These are phyloP conservation scores for Melastoma malabathricum DNA, from an alignment of 345 rosid species.

Conservation along the genomic window DNA sequence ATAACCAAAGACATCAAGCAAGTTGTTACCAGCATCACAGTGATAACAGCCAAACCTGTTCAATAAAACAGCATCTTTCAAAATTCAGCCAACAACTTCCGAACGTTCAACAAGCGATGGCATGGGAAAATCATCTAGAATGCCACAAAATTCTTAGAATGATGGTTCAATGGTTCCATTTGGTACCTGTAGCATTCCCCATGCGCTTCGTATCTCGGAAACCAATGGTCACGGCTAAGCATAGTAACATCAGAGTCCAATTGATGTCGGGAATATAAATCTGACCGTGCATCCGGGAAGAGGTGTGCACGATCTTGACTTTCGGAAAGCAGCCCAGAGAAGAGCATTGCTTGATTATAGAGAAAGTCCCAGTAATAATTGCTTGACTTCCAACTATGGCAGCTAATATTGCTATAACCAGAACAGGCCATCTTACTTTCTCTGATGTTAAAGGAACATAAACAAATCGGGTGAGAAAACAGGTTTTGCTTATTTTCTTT, in stretches of 20 bases:
- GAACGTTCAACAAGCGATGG: no score
- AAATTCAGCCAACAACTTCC: no score
- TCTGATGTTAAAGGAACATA: slow-evolving; percentile 24
- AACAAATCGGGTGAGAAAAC: background rate
- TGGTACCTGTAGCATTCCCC: slow-evolving; percentile 86
- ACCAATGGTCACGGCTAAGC: slow-evolving; percentile 88
- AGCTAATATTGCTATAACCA: slow-evolving; percentile 82
- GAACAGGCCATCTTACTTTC: slow-evolving; percentile 89
- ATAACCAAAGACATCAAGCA: slow-evolving; percentile 87
- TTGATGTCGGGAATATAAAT: slow-evolving; percentile 94
- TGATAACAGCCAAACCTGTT: slow-evolving; percentile 93
- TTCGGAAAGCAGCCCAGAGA: slow-evolving; percentile 88
- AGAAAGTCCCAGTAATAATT: slow-evolving; percentile 90
- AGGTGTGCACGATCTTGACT: slow-evolving; percentile 87
- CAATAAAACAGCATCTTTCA: slow-evolving; percentile 1
- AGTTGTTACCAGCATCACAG: slow-evolving; percentile 94
- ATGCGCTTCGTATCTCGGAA: slow-evolving; percentile 79
- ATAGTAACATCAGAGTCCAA: slow-evolving; percentile 87
- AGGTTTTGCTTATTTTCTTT: background rate
- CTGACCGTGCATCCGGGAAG: slow-evolving; percentile 86
- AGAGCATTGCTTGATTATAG: slow-evolving; percentile 89
- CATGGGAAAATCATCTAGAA: no score
- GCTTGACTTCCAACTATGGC: slow-evolving; percentile 99
- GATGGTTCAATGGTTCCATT: background rate
- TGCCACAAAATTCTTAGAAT: background rate